Evolutionary conservation across 129 eudicot genomes (phyloP), one percentile per base, ranked within the genome.

Genomic region (Calendula officinalis): DNA sequence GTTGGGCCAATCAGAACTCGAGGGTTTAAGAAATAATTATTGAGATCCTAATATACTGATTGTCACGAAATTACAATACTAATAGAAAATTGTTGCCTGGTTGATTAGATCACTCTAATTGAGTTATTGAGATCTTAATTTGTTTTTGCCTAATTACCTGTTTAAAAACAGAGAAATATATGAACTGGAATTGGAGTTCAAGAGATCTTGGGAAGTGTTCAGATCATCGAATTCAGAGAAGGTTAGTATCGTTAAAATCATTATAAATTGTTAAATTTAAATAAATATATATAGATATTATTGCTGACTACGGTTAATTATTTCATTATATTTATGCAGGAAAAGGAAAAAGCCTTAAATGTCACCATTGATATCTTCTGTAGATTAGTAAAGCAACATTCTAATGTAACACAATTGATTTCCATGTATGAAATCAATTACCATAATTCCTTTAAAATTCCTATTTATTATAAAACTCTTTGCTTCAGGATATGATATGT

Each of bases 151-250:
- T 67, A 48, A 52, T 27, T 55, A 57, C 36, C 60, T 76, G 43
- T 35, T 70, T 69, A 54, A 46, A 74, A 77, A 74, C 90, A 94
- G 96, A 73, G 97, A 83, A 73, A 88, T 75, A 42, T 80, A 88
- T 77, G 96, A 86, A 59, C 56, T 94, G 86, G 97, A 89, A 69
- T 62, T 85, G 95, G 97, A 88, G 65, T 94, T 94, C 75, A 94
- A 89, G 84, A 94, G 97, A 77, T 77, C 70, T 44, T 94, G 99
- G 99, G 99, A 94, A 78, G 97, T 88, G 74, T 94, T 94, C 52
- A 92, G 99, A 38, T 66, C 86, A 76, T 89, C 97, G 41, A 86
- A 72, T 76, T 86, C 90, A 68, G 99, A 94, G 72, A 86, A 83
- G 95, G 99, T 89, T 43, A 27, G 75, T 74, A 30, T 22, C 30